Conservation (phyloP, 257 asterid species). For the Nicotiana attenuata region DNA sequence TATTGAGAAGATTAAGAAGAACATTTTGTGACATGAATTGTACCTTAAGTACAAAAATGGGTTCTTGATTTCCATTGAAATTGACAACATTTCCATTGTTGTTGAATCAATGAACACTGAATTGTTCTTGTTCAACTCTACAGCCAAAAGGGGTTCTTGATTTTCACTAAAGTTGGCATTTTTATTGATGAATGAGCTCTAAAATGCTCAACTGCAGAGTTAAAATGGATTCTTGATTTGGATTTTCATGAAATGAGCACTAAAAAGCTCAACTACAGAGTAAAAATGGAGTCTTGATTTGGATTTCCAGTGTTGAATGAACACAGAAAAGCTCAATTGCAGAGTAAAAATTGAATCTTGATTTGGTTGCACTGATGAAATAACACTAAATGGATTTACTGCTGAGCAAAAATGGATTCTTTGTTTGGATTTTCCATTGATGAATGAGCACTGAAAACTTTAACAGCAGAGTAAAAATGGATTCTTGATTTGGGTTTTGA, state of each 20-base stretch:
- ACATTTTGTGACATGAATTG: slow-evolving; percentile 1
- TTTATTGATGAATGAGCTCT: background rate
- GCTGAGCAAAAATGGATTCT: slow-evolving; percentile 8
- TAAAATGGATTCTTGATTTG: background rate
- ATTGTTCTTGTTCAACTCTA: background rate
- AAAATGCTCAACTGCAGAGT: background rate
- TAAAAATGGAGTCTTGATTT: background rate
- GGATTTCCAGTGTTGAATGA: background rate
- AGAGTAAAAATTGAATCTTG: background rate
- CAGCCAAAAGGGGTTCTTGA: background rate
- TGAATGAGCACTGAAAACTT: background rate
- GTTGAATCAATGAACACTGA: background rate
- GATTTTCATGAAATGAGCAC: background rate
- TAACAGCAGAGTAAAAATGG: background rate
- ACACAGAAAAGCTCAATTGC: slow-evolving; percentile 3
- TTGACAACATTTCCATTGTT: background rate
- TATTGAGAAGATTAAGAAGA: slow-evolving; percentile 19
- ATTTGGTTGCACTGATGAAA: background rate
- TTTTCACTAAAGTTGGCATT: background rate
- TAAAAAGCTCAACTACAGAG: too few relatives aligned
- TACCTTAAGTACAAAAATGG: background rate
- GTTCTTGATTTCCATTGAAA: slow-evolving; percentile 1
- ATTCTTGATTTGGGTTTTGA: background rate
- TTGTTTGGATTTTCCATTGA: background rate
- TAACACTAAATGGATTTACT: background rate